A percentile compares a stretch with the other conserved stretches of the same genome.
Evolutionary conservation across 441 rosid genomes (phyloP).

Genomic region (Jatropha multifida): DNA sequence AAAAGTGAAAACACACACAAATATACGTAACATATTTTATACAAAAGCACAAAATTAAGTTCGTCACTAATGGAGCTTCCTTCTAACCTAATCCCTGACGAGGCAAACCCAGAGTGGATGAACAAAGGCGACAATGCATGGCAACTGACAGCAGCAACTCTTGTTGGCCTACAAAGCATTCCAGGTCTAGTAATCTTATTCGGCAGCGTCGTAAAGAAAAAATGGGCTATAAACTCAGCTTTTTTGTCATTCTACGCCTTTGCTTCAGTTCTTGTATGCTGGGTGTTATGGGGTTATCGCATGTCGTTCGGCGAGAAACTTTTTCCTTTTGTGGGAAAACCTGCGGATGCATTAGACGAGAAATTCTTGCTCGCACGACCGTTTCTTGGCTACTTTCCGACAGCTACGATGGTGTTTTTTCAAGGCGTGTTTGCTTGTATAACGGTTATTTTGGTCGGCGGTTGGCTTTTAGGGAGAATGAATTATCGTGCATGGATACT

Average conservation of each 20-base stretch:
- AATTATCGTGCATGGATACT: constrained; percentile 52
- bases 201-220: constrained; percentile 50
- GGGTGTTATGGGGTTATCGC: constrained; percentile 58
- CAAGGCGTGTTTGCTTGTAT: constrained; percentile 56
- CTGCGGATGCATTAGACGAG: constrained; percentile 37
- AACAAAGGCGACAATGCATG: constrained; percentile 61
- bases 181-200: constrained; percentile 63
- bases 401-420: constrained; percentile 49
- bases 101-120: constrained; percentile 47
- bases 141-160: constrained; percentile 65
- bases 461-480: constrained; percentile 56
- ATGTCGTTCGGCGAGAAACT: constrained; percentile 51
- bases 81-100: constrained; percentile 33
- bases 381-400: constrained; percentile 34
- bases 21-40: background rate
- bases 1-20: background rate
- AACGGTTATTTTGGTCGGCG: constrained; percentile 53
- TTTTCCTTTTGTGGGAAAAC: constrained; percentile 41
- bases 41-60: background rate
- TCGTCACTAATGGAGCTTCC: constrained; percentile 31
- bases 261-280: constrained; percentile 42
- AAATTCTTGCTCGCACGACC: constrained; percentile 28
- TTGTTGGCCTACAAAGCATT: constrained; percentile 53
- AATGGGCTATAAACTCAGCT: constrained; percentile 64
- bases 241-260: constrained; percentile 67